Evolutionary conservation across 2,329 filamentous ascomycete species (phyloP), one percentile per base, ranked within the genome.

Genomic region (Beauveria bassiana): DNA sequence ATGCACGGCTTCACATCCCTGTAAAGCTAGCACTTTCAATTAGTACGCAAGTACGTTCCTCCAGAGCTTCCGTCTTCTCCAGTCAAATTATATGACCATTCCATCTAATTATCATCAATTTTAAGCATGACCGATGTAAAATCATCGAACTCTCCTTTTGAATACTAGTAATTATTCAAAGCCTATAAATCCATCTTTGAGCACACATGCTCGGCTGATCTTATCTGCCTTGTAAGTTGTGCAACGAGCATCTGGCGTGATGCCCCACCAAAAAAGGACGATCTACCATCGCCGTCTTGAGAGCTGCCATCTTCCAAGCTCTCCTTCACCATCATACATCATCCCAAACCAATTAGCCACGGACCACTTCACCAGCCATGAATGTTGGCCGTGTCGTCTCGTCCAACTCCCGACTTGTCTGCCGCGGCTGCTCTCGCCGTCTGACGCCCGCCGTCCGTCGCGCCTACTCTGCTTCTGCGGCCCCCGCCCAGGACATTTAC

Each of bases 401-500:
- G 14, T 61, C 60, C 14, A n/a, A 22, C 49, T 12, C 73, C 28
- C 70, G 71, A 9, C 77, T 75, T 59, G 68, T 83, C 60, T 84
- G 81, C 68, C 74, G 71, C 56, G 77, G 75, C 68, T 84, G 81
- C 66, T 75, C 73, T 56, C 76, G 71, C 31, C 73, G 71, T 63
- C 62, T 73, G n/a, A 71, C 70, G 59, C 68, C 66, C 45, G 74
- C 74, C 63, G 64, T 70, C 28, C 72, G 71, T 62, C 71, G 79
- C 62, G 66, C 73, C 45, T 83, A 79, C 63, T 72, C 79, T 26
- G 78, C 73, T 50, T 65, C 72, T 18, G 42, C 40, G 49, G 65
- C 72, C 14, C 68, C 74, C 24, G 34, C 56, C 12, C 85, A 86
- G 12, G 90, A 96, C 66, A 86, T 96, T 69, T 97, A 95, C 78